These are phyloP conservation scores for Arbutus unedo DNA, from an alignment of 148 eudicot species.

Conservation along the genomic window DNA sequence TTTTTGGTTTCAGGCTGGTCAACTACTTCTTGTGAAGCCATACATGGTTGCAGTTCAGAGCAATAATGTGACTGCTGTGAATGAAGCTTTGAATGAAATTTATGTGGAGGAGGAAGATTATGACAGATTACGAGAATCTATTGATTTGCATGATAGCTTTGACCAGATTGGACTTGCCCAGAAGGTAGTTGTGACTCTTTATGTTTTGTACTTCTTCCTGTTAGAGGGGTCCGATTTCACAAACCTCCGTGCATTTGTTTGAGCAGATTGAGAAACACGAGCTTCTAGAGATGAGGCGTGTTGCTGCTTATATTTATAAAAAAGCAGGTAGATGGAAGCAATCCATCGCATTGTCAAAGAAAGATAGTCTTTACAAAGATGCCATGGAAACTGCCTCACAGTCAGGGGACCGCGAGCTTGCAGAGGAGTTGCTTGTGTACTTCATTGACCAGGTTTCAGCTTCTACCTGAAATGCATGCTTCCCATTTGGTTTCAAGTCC, in stretches of 20 bases:
- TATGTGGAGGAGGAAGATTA: constrained; percentile 98
- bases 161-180: constrained; percentile 98
- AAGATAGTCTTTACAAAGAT: constrained; percentile 85
- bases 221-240: constrained; percentile 1
- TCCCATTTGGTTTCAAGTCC: constrained; percentile 51
- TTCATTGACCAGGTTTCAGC: constrained; percentile 74
- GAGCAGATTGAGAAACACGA: constrained; percentile 94
- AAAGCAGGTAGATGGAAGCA: constrained; percentile 99
- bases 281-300: constrained; percentile 96
- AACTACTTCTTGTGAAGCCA: constrained; percentile 91
- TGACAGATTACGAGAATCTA: constrained; percentile 89
- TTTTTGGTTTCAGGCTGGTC: constrained; percentile 69
- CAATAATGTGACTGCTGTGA: constrained; percentile 89
- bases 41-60: constrained; percentile 99
- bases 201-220: not conserved
- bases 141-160: constrained; percentile 90
- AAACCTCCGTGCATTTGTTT: constrained; percentile 2
- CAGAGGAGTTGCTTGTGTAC: constrained; percentile 93
- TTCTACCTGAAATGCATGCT: not conserved
- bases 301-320: constrained; percentile 93
- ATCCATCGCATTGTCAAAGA: constrained; percentile 90
- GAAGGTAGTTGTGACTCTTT: constrained; percentile 46
- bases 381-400: constrained; percentile 99
- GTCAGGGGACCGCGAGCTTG: constrained; percentile 97
- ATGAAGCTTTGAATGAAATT: constrained; percentile 93